Conservation (phyloP, 441 rosid genomes). For the Hura crepitans region DNA sequence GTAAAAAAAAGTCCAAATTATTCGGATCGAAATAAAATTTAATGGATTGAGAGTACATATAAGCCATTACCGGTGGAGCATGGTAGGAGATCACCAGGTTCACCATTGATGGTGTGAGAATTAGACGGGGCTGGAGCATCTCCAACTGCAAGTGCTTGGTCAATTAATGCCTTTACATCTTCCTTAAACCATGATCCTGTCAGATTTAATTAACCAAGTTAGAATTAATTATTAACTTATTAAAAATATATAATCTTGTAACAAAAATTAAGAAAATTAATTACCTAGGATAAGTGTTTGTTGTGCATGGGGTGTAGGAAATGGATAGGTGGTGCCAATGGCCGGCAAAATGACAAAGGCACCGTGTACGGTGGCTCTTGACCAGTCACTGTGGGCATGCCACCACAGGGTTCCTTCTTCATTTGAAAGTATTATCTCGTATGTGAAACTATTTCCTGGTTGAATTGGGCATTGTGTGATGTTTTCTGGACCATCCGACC, state of each 20-base stretch:
- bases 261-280: no score
- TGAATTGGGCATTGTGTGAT: conserved; percentile 32
- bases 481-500: conserved; percentile 34
- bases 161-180: conserved; percentile 25
- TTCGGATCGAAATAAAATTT: no score
- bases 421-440: conserved; percentile 6
- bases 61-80: conserved; percentile 30
- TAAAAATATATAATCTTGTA: no score
- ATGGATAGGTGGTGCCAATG: conserved; percentile 15
- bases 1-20: no score
- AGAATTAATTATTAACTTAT: no score
- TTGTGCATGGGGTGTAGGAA: conserved; percentile 15
- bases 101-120: conserved; percentile 31
- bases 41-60: no score
- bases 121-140: conserved; percentile 9
- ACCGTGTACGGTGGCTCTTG: conserved; percentile 28
- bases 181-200: conserved; percentile 25
- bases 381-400: conserved; percentile 33
- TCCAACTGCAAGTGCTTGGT: conserved; percentile 23
- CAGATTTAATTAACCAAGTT: background rate
- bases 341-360: conserved; percentile 25
- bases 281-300: conserved; percentile 22
- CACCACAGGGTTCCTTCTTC: conserved; percentile 36
- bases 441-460: conserved; percentile 22
- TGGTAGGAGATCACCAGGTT: conserved; percentile 27